These are phyloP conservation scores for Claviceps sp. DNA, from an alignment of 2,329 filamentous ascomycete species.

Conservation along the genomic window DNA sequence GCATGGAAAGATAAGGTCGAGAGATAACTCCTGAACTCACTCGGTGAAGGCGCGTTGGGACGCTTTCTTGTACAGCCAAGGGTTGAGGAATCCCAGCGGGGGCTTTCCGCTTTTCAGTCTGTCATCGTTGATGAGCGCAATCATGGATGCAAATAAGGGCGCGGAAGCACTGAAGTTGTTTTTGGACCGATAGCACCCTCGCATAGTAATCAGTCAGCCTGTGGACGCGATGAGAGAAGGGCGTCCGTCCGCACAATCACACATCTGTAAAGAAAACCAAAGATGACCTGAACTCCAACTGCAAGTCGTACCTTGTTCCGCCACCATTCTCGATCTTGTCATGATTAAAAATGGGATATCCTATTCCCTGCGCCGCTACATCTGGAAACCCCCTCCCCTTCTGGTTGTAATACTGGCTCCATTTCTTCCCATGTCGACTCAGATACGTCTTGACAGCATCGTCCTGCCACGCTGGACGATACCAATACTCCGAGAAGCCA, in stretches of 20 bases:
- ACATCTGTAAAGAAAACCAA: background rate
- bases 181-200: no score
- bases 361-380: conserved; percentile 38
- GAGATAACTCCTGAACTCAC: conserved; percentile 11
- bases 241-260: no score
- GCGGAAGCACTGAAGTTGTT: conserved; percentile 34
- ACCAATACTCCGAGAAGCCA: conserved; percentile 35
- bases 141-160: conserved; percentile 48
- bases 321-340: conserved; percentile 14
- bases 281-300: no score
- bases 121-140: conserved; percentile 52
- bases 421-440: conserved; percentile 30
- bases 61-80: conserved; percentile 38
- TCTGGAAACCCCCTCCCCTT: conserved; percentile 48
- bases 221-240: no score
- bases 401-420: conserved; percentile 31
- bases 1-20: background rate
- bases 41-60: conserved; percentile 21
- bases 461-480: conserved; percentile 30
- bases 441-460: conserved; percentile 32
- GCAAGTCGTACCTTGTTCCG: conserved; percentile 19
- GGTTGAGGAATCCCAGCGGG: conserved; percentile 46
- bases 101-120: conserved; percentile 40
- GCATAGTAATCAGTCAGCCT: background rate
- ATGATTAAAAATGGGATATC: conserved; percentile 21